phyloP scores from a whole-genome alignment of 2,329 filamentous ascomycete genomes.

The Aspergillus sp. region DNA sequence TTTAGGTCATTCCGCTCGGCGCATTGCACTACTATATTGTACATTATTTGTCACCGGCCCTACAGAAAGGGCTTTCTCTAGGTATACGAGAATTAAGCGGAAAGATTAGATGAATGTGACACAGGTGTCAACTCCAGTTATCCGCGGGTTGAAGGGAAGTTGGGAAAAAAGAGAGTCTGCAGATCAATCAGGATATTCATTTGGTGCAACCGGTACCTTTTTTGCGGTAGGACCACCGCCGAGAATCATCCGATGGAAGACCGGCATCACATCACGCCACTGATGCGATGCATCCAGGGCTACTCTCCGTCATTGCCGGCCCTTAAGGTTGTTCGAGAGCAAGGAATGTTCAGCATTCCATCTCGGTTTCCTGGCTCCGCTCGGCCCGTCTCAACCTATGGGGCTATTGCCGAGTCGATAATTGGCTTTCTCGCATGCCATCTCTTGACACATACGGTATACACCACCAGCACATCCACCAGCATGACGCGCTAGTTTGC shows the following conservation, averaged over 20 bases:
- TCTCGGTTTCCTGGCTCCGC: background rate
- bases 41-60: background rate
- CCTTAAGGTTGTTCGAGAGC: background rate
- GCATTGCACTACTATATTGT: background rate
- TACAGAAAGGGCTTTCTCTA: background rate
- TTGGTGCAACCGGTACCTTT: background rate
- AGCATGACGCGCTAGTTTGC: background rate
- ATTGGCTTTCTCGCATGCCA: background rate
- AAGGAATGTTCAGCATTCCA: background rate
- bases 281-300: background rate
- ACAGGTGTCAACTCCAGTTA: background rate
- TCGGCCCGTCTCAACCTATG: conserved; percentile 3
- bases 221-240: background rate
- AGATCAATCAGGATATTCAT: no score
- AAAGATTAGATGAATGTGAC: background rate
- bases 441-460: background rate
- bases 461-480: background rate
- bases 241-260: conserved; percentile 2
- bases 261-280: background rate
- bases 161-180: background rate
- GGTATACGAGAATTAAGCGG: background rate
- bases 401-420: conserved; percentile 1
- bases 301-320: background rate
- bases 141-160: background rate
- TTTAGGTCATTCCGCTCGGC: background rate